Conservation (phyloP, 352 stramenopile genomes). For the Globisporangium cederbergense region DNA sequence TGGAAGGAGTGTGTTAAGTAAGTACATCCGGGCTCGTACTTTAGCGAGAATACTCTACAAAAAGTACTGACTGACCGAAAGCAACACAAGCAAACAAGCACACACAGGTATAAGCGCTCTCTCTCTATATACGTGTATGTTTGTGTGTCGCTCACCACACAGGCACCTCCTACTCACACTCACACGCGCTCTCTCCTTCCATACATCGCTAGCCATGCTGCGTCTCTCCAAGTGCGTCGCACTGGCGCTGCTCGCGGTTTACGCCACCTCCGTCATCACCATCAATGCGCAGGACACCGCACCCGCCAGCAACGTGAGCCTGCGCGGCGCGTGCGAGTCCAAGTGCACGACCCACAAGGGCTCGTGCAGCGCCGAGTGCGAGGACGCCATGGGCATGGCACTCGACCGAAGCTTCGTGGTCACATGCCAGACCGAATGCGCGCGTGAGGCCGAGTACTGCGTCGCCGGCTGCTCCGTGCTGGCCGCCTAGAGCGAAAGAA, state of each 20-base stretch:
- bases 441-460: constrained; percentile 26
- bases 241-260: constrained; percentile 1
- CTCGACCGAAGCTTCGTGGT: constrained; percentile 16
- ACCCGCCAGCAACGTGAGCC: neutral
- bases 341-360: constrained; percentile 3
- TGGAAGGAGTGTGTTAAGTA: too few relatives aligned
- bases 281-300: neutral
- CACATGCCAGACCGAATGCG: constrained; percentile 26
- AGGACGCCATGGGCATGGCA: constrained; percentile 7
- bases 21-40: too few relatives aligned
- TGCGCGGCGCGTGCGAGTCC: constrained; percentile 9
- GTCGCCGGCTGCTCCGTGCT: constrained; percentile 19
- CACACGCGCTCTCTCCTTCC: too few relatives aligned
- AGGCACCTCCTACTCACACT: too few relatives aligned
- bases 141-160: too few relatives aligned
- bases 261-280: neutral
- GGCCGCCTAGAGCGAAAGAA: neutral
- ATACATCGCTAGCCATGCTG: neutral
- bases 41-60: too few relatives aligned
- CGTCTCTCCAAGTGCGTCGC: neutral
- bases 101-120: too few relatives aligned
- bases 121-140: too few relatives aligned
- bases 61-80: too few relatives aligned
- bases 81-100: too few relatives aligned
- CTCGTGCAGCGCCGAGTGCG: constrained; percentile 17